Conservation (phyloP, 345 rosid genomes). For the Citrus sp. region DNA sequence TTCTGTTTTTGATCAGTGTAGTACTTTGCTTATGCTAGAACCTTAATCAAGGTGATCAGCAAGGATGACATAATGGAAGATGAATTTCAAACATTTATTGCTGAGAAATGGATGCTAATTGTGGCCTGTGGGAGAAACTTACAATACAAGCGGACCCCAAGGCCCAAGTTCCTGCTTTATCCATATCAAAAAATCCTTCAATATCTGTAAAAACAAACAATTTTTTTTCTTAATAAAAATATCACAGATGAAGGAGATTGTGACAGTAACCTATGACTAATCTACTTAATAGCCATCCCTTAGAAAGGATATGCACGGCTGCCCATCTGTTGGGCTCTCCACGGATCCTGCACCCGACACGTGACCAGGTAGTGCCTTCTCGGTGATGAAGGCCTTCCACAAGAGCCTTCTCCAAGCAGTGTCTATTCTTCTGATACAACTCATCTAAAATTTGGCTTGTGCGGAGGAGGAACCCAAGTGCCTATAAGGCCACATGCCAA, state of each 20-base stretch:
- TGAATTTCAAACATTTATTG: neutral
- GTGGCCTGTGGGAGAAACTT: conserved; percentile 21
- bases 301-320: too few relatives aligned
- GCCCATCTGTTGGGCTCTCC: too few relatives aligned
- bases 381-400: too few relatives aligned
- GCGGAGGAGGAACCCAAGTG: too few relatives aligned
- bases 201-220: conserved; percentile 24
- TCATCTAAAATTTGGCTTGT: too few relatives aligned
- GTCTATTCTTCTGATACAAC: too few relatives aligned
- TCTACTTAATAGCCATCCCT: too few relatives aligned
- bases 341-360: too few relatives aligned
- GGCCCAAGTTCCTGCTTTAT: conserved; percentile 56
- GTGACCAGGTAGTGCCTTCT: too few relatives aligned
- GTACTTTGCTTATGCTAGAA: neutral
- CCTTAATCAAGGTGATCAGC: neutral
- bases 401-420: too few relatives aligned
- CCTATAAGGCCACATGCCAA: too few relatives aligned
- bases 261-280: neutral
- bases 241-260: neutral
- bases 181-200: conserved; percentile 52
- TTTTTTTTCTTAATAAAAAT: neutral
- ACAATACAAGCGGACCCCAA: conserved; percentile 56
- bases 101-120: neutral
- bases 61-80: neutral
- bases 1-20: too few relatives aligned